These are phyloP conservation scores for Suillus discolor DNA, from an alignment of 768 basidiomycete genomes.

Conservation along the genomic window DNA sequence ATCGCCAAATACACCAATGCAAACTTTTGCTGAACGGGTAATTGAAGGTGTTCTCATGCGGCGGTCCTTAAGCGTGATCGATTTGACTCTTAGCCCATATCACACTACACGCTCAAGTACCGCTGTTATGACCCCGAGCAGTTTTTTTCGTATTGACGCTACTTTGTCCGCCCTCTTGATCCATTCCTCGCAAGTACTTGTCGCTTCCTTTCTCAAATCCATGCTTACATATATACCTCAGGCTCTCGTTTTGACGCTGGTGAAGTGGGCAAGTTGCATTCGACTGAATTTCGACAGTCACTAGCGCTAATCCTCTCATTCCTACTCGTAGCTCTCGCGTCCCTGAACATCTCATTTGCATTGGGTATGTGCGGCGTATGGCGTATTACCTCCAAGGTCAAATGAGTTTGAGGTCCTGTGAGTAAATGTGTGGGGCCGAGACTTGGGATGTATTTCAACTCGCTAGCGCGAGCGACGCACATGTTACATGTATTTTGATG, in stretches of 20 bases:
- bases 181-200: not conserved
- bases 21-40: not conserved
- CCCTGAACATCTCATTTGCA: not conserved
- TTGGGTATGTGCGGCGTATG: not conserved
- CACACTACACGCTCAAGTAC: not conserved
- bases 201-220: not conserved
- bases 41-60: too few species aligned
- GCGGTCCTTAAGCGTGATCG: not conserved
- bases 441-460: not conserved
- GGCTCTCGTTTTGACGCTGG: not conserved
- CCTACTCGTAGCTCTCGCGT: not conserved
- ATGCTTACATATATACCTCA: not conserved
- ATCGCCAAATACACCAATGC: not conserved
- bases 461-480: not conserved
- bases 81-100: not conserved
- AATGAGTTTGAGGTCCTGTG: not conserved
- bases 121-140: not conserved
- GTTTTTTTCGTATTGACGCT: not conserved
- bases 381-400: not conserved
- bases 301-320: not conserved
- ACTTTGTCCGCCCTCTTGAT: not conserved
- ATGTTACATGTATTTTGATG: not conserved
- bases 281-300: too few species aligned
- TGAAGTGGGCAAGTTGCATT: not conserved
- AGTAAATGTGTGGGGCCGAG: not conserved